Base-by-base conservation (phyloP, 1,284 basidiomycete species). In the Sanguinoderma infundibulare region DNA sequence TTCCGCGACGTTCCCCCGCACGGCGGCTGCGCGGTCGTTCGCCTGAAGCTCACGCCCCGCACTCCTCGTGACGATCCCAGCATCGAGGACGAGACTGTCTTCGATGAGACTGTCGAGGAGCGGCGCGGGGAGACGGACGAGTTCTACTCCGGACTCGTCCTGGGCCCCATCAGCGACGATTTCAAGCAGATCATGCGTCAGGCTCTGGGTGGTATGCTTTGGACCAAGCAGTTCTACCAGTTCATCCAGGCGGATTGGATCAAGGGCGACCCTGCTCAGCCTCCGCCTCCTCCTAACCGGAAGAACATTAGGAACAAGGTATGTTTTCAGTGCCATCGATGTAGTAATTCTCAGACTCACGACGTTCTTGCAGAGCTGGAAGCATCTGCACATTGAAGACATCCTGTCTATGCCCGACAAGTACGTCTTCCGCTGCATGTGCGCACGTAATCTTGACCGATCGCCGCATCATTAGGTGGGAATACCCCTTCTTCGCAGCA, bases 321-420 rank as follows among this genome's bases (percentile, higher is more conserved):
- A 70, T 39, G 82, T 72, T 32, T n/a, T 62, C 28, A 51, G 38
- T 63, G 63, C 17, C 9, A n/a, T 32, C 9, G 46, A 47, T 22
- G 42, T 28, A 5, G 40, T 36, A 12, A 14, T 44, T 38, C 14
- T 22, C 22, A 40, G n/a, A 17, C 35, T 50, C 30, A 57, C 55
- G 34, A 32, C 54, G 55, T n/a, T 46, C 26, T 44, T 35, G 38
- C 67, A 94, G 90, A 92, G 95, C 69, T 98, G 96, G 96, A 90
- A 87, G 64, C 97, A 99, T 77, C 83, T 99, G 79, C 90, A 98
- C 75, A 91, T 96, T 65, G 94, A 94, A 62, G 97, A 99, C 75
- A 89, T 99, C 66, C 83, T 99, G 49, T 98, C 96, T 9, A 98
- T 99, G 97, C 97, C 97, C 9, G 97, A 98, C 80, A 98, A 98